Conservation (phyloP, 768 basidiomycete genomes). For the Clitopilus passeckerianus region DNA sequence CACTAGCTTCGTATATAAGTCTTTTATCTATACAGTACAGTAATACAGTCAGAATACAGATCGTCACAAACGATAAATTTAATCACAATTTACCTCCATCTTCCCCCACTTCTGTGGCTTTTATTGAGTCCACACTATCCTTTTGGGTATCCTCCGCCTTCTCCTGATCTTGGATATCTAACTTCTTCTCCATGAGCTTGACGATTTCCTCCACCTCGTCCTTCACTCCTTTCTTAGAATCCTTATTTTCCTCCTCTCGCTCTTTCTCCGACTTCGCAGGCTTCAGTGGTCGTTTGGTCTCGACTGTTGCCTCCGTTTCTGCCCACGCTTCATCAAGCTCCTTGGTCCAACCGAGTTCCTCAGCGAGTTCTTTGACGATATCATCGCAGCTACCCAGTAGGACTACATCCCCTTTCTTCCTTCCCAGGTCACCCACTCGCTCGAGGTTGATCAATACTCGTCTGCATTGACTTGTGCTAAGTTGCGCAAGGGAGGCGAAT, state of each 20-base stretch:
- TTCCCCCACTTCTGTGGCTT: not conserved
- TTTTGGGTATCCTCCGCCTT: not conserved
- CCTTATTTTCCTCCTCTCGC: constrained; percentile 3
- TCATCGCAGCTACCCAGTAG: constrained; percentile 71
- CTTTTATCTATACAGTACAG: not conserved
- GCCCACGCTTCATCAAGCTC: constrained; percentile 55
- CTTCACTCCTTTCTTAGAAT: constrained; percentile 12
- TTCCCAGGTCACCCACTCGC: constrained; percentile 62
- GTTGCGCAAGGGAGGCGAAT: constrained; percentile 72
- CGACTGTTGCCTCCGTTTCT: constrained; percentile 32
- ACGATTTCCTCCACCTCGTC: constrained; percentile 28
- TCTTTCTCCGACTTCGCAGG: not conserved
- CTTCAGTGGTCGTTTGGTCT: constrained; percentile 7
- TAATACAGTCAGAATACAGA: not conserved
- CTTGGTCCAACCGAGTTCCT: constrained; percentile 70
- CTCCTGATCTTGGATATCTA: constrained; percentile 17
- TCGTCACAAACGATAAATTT: not conserved
- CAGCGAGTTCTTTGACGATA: constrained; percentile 53
- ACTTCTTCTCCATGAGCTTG: constrained; percentile 22
- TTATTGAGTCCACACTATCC: too few species aligned
- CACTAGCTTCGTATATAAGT: not conserved
- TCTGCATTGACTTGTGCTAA: constrained; percentile 54
- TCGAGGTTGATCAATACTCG: constrained; percentile 91
- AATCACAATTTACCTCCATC: not conserved
- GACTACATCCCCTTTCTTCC: constrained; percentile 51